Base-by-base conservation (phyloP, 352 stramenopile species). In the Ophiocytium majus region DNA sequence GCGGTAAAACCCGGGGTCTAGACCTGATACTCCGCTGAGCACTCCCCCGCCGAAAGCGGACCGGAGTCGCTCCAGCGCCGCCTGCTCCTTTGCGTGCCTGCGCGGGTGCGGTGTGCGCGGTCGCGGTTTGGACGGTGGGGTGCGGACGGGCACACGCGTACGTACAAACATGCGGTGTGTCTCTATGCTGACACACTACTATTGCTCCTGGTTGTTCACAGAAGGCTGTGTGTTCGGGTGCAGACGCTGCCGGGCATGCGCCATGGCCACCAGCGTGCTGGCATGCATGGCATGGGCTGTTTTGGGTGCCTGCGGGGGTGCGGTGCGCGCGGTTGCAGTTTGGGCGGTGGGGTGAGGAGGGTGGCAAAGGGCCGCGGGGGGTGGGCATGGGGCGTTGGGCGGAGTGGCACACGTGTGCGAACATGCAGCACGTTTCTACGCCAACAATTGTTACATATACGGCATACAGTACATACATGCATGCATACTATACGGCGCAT, bases 61-160 rank as follows among this genome's bases (percentile, higher is more conserved):
- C 23, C 50, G 80, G n/a, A 88, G 81, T 9, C 85, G 81, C 28
- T 81, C 85, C n/a, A 88, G 35, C 10, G 85, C 85, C 10, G 85
- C 85, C 79, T 66, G 14, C 85, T 88, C 71, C 36, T 50, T 78
- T 0, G 50, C 31, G 31, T 14, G 63, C 34, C 63, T 83, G 75
- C 32, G 50, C 5, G 5, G 34, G 64, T 28, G 28, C n/a, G 57
- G 28, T 66, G 57, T 66, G 28, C 28, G 57, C 57, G 17, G 28
- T 66, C 28, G 57, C 57, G 28, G n/a, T n/a, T n/a, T n/a, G n/a
- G n/a, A n/a, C 43, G 43, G 43, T 14, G 43, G 5, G 43, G 43
- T 14, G 43, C 5, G 5, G 43, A 14, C 43, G 43, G 43, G 43
- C 43, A 57, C 43, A 14, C 14, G 43, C 5, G 43, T 14, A 57